Evolutionary conservation across 345 rosid species (phyloP).

Genomic region (Heritiera fomes): DNA sequence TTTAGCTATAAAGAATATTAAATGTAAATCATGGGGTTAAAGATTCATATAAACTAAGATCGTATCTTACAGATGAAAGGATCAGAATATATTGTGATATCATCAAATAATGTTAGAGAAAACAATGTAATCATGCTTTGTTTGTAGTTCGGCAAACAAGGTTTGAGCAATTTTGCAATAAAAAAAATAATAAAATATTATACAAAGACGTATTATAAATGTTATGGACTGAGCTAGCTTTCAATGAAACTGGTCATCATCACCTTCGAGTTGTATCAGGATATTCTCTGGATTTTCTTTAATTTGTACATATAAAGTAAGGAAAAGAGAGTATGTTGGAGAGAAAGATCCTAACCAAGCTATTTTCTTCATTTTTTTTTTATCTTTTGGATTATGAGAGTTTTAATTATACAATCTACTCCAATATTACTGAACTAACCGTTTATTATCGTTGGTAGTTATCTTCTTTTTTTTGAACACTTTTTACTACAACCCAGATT

Average conservation of each 20-base stretch:
- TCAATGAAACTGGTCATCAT: neutral
- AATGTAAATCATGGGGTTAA: too few relatives aligned
- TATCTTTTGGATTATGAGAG: too few relatives aligned
- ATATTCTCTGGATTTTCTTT: neutral
- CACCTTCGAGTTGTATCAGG: neutral
- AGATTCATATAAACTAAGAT: neutral
- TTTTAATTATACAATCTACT: too few relatives aligned
- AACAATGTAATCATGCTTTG: neutral
- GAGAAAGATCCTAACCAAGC: neutral
- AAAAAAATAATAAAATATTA: too few relatives aligned
- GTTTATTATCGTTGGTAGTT: too few relatives aligned
- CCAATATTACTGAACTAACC: too few relatives aligned
- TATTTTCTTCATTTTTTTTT: too few relatives aligned
- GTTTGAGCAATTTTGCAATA: neutral
- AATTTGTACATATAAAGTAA: neutral
- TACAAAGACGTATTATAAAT: too few relatives aligned
- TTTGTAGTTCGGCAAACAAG: constrained; percentile 7
- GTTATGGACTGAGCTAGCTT: too few relatives aligned
- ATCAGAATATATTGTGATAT: neutral
- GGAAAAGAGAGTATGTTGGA: neutral
- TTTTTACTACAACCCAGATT: neutral
- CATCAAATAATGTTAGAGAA: neutral
- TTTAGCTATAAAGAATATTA: too few relatives aligned
- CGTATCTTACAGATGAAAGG: neutral
- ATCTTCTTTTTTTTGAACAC: too few relatives aligned